Base-by-base conservation (phyloP, 2,329 filamentous ascomycete genomes). In the Tolypocladium amazonense region DNA sequence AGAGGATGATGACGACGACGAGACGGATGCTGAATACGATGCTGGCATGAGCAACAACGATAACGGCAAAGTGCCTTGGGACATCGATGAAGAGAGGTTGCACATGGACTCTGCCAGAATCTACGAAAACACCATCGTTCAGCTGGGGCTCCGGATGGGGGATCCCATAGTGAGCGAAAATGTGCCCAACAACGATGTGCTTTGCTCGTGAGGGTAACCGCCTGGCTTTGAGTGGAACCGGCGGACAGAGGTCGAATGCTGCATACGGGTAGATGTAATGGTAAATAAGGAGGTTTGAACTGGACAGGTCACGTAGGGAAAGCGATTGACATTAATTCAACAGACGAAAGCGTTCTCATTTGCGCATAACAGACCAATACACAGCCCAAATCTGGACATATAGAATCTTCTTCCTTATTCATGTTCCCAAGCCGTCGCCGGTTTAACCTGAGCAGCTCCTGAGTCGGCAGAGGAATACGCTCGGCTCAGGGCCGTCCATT, bases 41-140 rank as follows among this genome's bases (percentile, higher is more conserved):
- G 72, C 73, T 1, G 72, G 69, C 8, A 65, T 70, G 18, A 69
- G 71, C 12, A 62, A 65, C 1, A 53, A 37, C 2, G 71, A 69
- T 2, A 56, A 54, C n/a, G 27, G 18, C 43, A 58, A 35, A 35
- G 43, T 52, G 25, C n/a, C 50, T 4, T 71, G 68, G 68, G 76
- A 80, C 41, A 74, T 77, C 4, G 76, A 79, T 7, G 76, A 77
- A 56, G 77, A 79, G 43, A 78, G 79, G 39, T 69, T 84, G 65
- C 81, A 89, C 63, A 85, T 92, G 80, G 86, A 88, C 63, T 84
- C 89, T 56, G 89, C 86, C 0, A 81, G 81, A 63, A 86, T 95
- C 2, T 96, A 94, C 73, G 89, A 94, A 71, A 82, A 82, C 66
- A 94, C 90, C 0, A 83, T 96, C 64, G 81, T 90, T 45, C 81